These are phyloP conservation scores for Nymphaea colorata DNA, from an alignment of 164 flowering plant species.

Conservation along the genomic window DNA sequence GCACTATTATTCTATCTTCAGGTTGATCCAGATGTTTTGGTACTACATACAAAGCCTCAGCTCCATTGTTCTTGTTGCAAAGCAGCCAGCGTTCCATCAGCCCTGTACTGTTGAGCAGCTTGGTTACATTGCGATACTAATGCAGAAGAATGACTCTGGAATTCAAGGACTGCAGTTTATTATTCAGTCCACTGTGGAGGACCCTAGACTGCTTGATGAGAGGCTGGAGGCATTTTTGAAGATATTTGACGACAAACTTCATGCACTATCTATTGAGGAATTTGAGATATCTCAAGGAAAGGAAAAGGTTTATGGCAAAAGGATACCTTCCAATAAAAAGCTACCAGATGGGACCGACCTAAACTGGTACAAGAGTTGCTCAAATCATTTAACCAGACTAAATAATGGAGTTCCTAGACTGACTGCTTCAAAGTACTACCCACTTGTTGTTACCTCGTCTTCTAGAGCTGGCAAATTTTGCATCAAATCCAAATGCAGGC, in stretches of 20 bases:
- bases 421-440: too few species aligned
- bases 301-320: too few species aligned
- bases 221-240: conserved; percentile 74
- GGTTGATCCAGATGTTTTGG: conserved; percentile 80
- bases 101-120: conserved; percentile 96
- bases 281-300: conserved; percentile 5
- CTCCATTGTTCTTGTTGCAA: conserved; percentile 75
- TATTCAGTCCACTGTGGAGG: conserved; percentile 87
- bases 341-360: too few species aligned
- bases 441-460: too few species aligned
- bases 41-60: conserved; percentile 74
- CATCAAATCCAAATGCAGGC: too few species aligned
- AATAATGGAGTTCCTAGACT: too few species aligned
- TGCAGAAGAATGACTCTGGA: conserved; percentile 75
- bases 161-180: conserved; percentile 74
- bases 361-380: too few species aligned
- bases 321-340: too few species aligned
- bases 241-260: conserved; percentile 58
- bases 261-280: conserved; percentile 67
- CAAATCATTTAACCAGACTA: too few species aligned
- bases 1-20: conserved; percentile 82
- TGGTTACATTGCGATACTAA: conserved; percentile 75
- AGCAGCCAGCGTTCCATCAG: conserved; percentile 91
- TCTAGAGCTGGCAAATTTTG: too few species aligned
- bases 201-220: conserved; percentile 55